A percentile compares a stretch with the other conserved stretches of the same genome.
Evolutionary conservation across 192 early-diverging fungal genomes (phyloP).

Genomic region (Dimargaris cristalligena): DNA sequence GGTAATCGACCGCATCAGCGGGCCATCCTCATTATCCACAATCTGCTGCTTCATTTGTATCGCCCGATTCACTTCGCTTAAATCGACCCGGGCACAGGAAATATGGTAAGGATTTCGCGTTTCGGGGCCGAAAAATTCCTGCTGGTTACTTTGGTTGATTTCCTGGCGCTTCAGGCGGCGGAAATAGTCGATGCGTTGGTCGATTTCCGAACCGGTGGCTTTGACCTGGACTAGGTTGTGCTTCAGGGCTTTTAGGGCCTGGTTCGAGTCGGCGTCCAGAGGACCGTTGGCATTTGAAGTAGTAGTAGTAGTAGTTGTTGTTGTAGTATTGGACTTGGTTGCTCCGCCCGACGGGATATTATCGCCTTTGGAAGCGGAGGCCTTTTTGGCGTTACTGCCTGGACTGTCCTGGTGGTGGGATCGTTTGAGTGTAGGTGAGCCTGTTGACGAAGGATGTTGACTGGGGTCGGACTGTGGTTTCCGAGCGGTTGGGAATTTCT

Average conservation of each 20-base stretch:
- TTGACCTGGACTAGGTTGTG: slow-evolving; percentile 21
- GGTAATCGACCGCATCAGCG: slow-evolving; percentile 36
- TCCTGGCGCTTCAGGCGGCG: slow-evolving; percentile 33
- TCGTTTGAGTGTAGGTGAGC: no score
- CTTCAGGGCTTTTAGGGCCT: neutral
- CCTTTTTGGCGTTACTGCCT: no score
- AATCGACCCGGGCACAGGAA: slow-evolving; percentile 54
- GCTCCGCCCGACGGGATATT: no score
- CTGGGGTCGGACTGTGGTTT: no score
- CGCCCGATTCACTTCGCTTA: slow-evolving; percentile 49
- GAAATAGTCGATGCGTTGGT: slow-evolving; percentile 30
- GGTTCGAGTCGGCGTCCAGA: slow-evolving; percentile 5
- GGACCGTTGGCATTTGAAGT: no score
- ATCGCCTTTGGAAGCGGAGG: no score
- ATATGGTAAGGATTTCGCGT: neutral
- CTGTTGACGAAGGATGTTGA: no score
- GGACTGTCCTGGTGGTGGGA: no score
- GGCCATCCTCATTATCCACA: slow-evolving; percentile 44
- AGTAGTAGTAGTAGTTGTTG: neutral
- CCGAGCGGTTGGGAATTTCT: no score
- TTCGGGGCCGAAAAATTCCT: slow-evolving; percentile 35
- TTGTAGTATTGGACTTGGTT: neutral
- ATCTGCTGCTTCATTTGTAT: slow-evolving; percentile 64
- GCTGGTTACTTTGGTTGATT: slow-evolving; percentile 41
- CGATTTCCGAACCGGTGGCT: slow-evolving; percentile 27